Evolutionary conservation across 2,329 filamentous ascomycete genomes (phyloP), one percentile per base, ranked within the genome.

Genomic region (Diaporthe sp.): DNA sequence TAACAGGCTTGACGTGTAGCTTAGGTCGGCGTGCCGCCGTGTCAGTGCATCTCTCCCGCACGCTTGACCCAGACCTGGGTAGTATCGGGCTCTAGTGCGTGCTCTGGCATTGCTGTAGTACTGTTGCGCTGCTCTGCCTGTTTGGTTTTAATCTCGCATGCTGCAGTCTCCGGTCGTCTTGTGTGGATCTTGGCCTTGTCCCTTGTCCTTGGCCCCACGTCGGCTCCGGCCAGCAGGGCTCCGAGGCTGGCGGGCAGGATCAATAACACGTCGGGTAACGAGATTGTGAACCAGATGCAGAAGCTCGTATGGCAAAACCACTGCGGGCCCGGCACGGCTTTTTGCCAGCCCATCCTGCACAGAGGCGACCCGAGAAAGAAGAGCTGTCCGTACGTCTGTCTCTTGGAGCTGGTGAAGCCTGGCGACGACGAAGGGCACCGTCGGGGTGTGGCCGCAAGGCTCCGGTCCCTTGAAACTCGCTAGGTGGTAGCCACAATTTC

Each of bases 401-500:
- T 51, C 19, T 51, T 53, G 44, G 34, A 8, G 65, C 49, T 53
- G 6, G 34, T n/a, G n/a, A 65, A 59, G 34, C 42, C 65, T 53
- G 22, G 46, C 46, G n/a, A 69, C 12, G n/a, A 42, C 28, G n/a
- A 49, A 37, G 22, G n/a, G 49, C 65, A 42, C 8, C 34, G 46
- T 67, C 39, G 44, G 78, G 78, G 77, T 80, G 82, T 80, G 80
- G 81, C 79, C 73, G 78, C 77, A 78, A 79, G 79, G 78, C 76
- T 76, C 70, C 70, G 72, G 73, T 78, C 82, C 86, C 86, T 87
- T 89, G 87, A 90, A 90, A 90, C 88, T 85, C 86, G 85, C 87
- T 87, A 88, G 84, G 79, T 80, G 79, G 82, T 82, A 84, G 84
- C 83, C 80, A 82, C 83, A 87, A 88, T 86, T 86, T 89, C 87